These are phyloP conservation scores for Colletotrichum horii DNA, from an alignment of 2,329 filamentous ascomycete species.

Conservation along the genomic window DNA sequence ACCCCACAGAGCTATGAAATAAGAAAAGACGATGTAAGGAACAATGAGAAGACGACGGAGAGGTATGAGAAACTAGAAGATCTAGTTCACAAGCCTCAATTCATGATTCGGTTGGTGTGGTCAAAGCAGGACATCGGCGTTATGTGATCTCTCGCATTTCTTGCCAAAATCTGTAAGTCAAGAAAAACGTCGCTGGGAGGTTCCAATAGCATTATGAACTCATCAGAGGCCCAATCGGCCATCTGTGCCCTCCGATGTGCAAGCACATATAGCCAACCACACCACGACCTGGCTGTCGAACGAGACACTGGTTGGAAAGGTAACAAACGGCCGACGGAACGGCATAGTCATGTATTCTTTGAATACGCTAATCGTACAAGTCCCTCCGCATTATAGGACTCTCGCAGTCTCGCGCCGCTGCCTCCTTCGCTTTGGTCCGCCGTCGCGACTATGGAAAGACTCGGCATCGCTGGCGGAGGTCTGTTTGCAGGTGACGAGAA, in stretches of 20 bases:
- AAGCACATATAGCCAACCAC: background rate
- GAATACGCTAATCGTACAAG: constrained; percentile 2
- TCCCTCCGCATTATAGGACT: constrained; percentile 2
- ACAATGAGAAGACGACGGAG: background rate
- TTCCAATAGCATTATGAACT: background rate
- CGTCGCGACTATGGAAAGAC: background rate
- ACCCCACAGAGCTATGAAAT: background rate
- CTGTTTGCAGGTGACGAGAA: background rate
- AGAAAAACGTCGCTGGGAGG: background rate
- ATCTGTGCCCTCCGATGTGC: background rate
- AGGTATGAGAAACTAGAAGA: accelerated
- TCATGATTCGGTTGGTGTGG: background rate
- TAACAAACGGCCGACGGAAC: background rate
- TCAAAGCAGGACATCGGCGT: background rate
- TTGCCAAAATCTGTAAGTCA: background rate
- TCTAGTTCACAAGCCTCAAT: background rate
- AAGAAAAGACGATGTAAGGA: background rate
- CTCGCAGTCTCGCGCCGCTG: background rate
- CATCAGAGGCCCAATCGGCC: background rate
- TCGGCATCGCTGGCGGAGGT: background rate
- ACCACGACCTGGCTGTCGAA: background rate
- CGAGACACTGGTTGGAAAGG: background rate
- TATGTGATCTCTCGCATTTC: background rate
- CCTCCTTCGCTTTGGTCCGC: background rate
- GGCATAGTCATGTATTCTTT: background rate